Base-by-base conservation (phyloP, 305 asterid genomes). In the Solanum aculeatissimum region DNA sequence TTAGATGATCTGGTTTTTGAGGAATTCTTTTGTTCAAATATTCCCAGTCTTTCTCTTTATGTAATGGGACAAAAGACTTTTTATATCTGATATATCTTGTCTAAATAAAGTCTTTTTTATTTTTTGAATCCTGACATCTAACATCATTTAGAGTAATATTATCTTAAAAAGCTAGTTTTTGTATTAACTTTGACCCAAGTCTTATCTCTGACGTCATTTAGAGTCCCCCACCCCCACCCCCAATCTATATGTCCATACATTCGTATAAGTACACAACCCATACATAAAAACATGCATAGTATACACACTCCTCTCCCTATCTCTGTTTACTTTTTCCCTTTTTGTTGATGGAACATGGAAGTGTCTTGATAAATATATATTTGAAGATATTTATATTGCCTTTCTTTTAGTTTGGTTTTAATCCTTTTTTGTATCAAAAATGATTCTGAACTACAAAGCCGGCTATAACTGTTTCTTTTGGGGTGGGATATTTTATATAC, bases 21-120 rank as follows among this genome's bases (percentile, higher is more conserved):
- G 84, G 81, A 62, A 81, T 43, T 79, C 42, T 38, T 85, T 58
- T 85, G 90, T 78, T 85, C 53, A 35, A 45, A 74, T 71, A 25
- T 82, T 86, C 16, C 77, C 63, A 49, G 38, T 42, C 4, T 19
- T 23, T 74, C 55, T 68, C n/a, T 79, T 85, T 78, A 53, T 85
- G 63, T 85, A 82, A 53, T 82, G 65, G 71, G 45, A 27, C 29
- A 29, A 49, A 77, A 51, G 12, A 27, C 51, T 51, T 74, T 74
- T 51, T n/a, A 75, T 51, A 77, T 77, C 19, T 77, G 82, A 51
- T 77, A 18, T 49, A 77, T 49, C 63, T 77, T 16, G 47, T 77
- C 27, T 6, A 77, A 74, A 77, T 18, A 5, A 77, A 27, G 16
- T 49, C 15, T 75, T 47, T 47, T 15, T 9, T 49, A 2, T 77